Evolutionary conservation across 116 monocot species (phyloP).

Genomic region (Thalassia testudinum): DNA sequence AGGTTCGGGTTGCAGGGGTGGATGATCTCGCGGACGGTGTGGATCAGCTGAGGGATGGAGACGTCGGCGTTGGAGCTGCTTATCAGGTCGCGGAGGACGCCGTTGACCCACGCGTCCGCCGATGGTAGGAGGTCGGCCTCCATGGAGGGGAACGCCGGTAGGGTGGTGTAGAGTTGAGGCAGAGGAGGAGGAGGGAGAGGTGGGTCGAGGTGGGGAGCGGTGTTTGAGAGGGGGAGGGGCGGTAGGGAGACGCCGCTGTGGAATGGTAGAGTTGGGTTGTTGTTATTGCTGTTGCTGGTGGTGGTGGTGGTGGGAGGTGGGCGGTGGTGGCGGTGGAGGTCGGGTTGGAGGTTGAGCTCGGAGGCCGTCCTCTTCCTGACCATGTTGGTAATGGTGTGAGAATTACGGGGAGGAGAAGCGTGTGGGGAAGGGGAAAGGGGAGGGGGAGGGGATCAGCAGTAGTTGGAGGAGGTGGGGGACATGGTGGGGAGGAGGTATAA

Average conservation of each 20-base stretch:
- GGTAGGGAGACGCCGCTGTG: background rate
- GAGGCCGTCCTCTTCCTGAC: slow-evolving; percentile 58
- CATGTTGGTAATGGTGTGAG: slow-evolving; percentile 20
- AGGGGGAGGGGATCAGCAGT: slow-evolving; percentile 41
- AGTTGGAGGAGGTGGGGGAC: background rate
- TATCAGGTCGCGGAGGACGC: slow-evolving; percentile 67
- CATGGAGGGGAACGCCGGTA: slow-evolving; percentile 30
- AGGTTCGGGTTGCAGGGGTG: slow-evolving; percentile 82
- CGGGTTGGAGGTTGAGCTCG: slow-evolving; percentile 47
- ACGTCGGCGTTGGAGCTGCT: slow-evolving; percentile 35
- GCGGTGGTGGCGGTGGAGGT: slow-evolving; percentile 1
- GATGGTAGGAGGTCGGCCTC: background rate
- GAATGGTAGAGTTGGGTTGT: background rate
- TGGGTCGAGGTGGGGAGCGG: background rate
- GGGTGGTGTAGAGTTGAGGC: slow-evolving; percentile 5
- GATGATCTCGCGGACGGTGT: slow-evolving; percentile 76
- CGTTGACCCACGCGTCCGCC: slow-evolving; percentile 50
- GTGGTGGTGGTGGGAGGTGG: background rate
- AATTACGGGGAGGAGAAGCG: slow-evolving; percentile 1
- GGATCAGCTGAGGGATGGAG: slow-evolving; percentile 70
- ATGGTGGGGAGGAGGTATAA: slow-evolving; percentile 1
- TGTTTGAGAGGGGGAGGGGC: background rate
- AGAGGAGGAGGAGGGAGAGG: slow-evolving; percentile 8
- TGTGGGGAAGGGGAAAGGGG: slow-evolving; percentile 11
- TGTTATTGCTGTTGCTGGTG: background rate